A percentile compares a stretch with the other conserved stretches of the same genome.
Evolutionary conservation across 805 yeast species (phyloP).

Genomic region (Vanderwaltozyma verrucispora): DNA sequence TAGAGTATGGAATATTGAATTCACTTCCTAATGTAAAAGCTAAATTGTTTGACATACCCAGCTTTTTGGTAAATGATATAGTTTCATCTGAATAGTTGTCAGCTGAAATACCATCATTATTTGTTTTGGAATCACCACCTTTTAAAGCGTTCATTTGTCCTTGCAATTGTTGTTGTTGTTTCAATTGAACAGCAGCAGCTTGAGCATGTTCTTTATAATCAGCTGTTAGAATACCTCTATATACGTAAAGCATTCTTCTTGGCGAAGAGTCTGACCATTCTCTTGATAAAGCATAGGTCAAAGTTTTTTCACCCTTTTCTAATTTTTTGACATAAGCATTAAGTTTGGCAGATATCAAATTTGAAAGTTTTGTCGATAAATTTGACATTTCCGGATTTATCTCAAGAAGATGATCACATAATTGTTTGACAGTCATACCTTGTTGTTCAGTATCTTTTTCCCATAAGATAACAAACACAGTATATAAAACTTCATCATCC

Average conservation of each 20-base stretch:
- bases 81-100: constrained; percentile 1
- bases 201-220: constrained; percentile 67
- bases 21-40: constrained; percentile 22
- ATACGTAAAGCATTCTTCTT: constrained; percentile 79
- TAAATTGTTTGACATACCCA: constrained; percentile 5
- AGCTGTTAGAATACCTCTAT: constrained; percentile 66
- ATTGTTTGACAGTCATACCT: constrained; percentile 87
- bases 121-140: neutral
- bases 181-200: constrained; percentile 32
- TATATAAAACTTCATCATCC: constrained; percentile 63
- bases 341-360: constrained; percentile 69
- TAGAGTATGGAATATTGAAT: constrained; percentile 50
- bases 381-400: constrained; percentile 80
- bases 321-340: constrained; percentile 80
- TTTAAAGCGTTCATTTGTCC: constrained; percentile 3
- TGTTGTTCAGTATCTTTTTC: constrained; percentile 57
- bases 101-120: neutral
- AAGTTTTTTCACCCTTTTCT: constrained; percentile 68
- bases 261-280: constrained; percentile 92
- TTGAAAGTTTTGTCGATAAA: constrained; percentile 69
- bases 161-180: constrained; percentile 4
- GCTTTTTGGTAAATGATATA: constrained; percentile 5
- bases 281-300: constrained; percentile 66
- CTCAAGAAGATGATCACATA: constrained; percentile 64
- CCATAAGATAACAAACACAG: constrained; percentile 61